Base-by-base conservation (phyloP, 495 filamentous ascomycete species). In the Friedmanniomyces endolithicus region DNA sequence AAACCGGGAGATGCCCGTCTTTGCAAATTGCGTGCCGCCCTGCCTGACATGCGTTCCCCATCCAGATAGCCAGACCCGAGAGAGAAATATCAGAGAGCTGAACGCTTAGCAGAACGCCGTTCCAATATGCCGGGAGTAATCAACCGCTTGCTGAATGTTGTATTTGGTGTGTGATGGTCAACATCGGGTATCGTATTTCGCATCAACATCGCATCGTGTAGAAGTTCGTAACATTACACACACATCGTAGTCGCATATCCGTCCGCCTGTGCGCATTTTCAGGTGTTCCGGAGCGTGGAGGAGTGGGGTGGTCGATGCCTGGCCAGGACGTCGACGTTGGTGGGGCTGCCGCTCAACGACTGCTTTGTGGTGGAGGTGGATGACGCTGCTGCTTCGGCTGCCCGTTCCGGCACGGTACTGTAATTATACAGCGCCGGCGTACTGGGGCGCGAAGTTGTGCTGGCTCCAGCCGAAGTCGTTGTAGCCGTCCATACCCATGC, bases 391-490 rank as follows among this genome's bases (percentile, higher is more conserved):
- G 2, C 14, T 11, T 33, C 17, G 12, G 2, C 48, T 3, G 24
- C 14, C n/a, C n/a, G n/a, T 31, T 23, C n/a, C 50, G 23, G 17
- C 16, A 24, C 23, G 11, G 27, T 31, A 19, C 44, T 37, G 46
- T 17, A 40, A 3, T 53, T 76, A 82, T 62, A 78, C 79, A 55
- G 68, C 75, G 54, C 72, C 79, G 55, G 78, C 78, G 64, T 81
- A 83, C 41, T 75, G 75, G 53, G 80, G 69, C 51, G 77, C 68
- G 59, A 80, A 79, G 57, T 77, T 75, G 55, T 72, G 77, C 64
- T 76, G 76, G 47, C 71, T 83, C 88, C 92, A 95, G 55, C 78
- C 84, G 67, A 88, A 87, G 49, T 78, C 75, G 62, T 80, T 81
- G 69, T 85, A 89, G 16, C 86, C 86, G 57, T 86, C 86, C 68